Evolutionary conservation across 805 yeast genomes (phyloP).

Genomic region (Saccharomycopsis sp.): DNA sequence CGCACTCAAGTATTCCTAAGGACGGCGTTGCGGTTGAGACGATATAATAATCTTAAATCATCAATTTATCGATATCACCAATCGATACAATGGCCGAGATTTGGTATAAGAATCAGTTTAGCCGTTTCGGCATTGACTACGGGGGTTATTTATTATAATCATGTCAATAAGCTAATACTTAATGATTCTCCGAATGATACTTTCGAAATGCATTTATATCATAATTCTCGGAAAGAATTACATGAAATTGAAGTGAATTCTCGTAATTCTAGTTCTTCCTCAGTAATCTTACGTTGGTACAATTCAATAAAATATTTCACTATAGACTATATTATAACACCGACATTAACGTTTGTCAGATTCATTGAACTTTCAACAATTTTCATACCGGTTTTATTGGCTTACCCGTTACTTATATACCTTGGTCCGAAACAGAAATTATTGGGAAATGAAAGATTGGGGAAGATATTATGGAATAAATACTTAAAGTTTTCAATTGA

Average conservation of each 20-base stretch:
- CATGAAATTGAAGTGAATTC: conserved; percentile 24
- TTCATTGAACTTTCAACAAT: conserved; percentile 60
- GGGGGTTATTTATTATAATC: too few relatives aligned
- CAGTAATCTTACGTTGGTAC: conserved; percentile 27
- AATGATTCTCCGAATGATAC: conserved; percentile 39
- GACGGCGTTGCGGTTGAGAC: too few relatives aligned
- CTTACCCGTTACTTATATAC: conserved; percentile 51
- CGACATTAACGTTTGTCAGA: conserved; percentile 58
- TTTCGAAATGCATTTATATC: conserved; percentile 58
- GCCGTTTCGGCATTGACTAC: too few relatives aligned
- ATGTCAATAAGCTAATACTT: too few relatives aligned
- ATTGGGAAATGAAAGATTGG: conserved; percentile 40
- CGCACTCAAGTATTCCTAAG: too few relatives aligned
- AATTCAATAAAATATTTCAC: conserved; percentile 38
- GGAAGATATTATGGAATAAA: conserved; percentile 66
- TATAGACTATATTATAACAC: conserved; percentile 57
- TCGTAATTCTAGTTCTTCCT: conserved; percentile 21
- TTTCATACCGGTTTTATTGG: conserved; percentile 61
- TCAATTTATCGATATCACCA: too few relatives aligned
- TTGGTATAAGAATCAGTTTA: too few relatives aligned
- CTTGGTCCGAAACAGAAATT: conserved; percentile 20
- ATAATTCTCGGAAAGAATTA: conserved; percentile 53
- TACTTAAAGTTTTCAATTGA: conserved; percentile 63
- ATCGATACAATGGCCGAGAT: too few relatives aligned
- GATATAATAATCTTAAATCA: too few relatives aligned